Base-by-base conservation (phyloP, 2,329 filamentous ascomycete species). In the Fusarium coffeatum region DNA sequence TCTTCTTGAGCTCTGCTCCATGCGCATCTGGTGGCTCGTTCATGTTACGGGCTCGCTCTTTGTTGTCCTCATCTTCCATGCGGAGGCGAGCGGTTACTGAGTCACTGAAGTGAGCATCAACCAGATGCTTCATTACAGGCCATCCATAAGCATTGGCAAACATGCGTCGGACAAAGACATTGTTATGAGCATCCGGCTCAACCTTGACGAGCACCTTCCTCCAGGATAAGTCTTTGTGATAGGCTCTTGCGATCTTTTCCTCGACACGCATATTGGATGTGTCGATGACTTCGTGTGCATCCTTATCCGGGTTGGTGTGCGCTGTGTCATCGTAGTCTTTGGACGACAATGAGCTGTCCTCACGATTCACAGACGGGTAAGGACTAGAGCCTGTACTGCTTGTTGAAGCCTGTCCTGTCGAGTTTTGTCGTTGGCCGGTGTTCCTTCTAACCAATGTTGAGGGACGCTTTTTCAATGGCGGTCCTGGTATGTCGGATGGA, bases 71-170 rank as follows among this genome's bases (percentile, higher is more conserved):
- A 32, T 90, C 80, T 50, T 92, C 88, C 73, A 94, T 92, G 2
- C 88, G 85, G 2, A 87, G 89, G 18, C 86, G 85, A 0, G 92
- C 90, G 11, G 76, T 72, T 11, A 77, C 79, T 1, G 89, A 90
- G 76, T 97, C 92, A 56, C 90, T 92, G 78, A 99, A 99, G 81
- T 99, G 96, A 0, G 93, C 94, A 75, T 98, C 94, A 55, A 96
- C 95, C 22, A 98, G 83, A 80, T 99, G 96, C 80, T 98, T 94
- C 51, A 98, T 85, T 1, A 99, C 96, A 1, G 96, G 96, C 96
- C 96, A 99, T 4, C 96, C 96, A 74, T 97, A 97, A 0, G 96
- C 96, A 76, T 99, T 99, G 59, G 94, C 91, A 78, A 99, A 99
- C 90, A 94, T 97, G 59, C 96, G 91, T 18, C 96, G 91, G 25